Evolutionary conservation across 1,284 basidiomycete genomes (phyloP).

Genomic region (Ceratobasidium sp.): DNA sequence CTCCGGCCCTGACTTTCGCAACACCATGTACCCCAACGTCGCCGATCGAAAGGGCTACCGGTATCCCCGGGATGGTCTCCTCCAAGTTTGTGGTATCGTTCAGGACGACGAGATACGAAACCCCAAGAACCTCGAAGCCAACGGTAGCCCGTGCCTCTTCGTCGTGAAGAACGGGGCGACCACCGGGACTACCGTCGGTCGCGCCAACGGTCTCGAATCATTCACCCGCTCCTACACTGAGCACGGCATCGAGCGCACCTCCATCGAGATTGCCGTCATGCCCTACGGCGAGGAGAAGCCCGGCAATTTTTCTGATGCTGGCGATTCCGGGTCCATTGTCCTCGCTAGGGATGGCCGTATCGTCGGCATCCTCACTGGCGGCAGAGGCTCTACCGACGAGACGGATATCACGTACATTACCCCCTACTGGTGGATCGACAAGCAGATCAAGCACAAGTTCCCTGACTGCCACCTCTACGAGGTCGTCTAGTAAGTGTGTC

Average conservation of each 20-base stretch:
- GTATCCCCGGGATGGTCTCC: constrained; percentile 51
- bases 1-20: constrained; percentile 48
- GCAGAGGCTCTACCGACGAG: constrained; percentile 18
- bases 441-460: constrained; percentile 46
- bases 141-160: constrained; percentile 50
- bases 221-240: constrained; percentile 38
- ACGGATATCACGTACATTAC: constrained; percentile 42
- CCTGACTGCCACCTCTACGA: constrained; percentile 45
- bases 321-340: constrained; percentile 43
- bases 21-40: constrained; percentile 52
- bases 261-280: constrained; percentile 31
- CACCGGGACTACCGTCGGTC: constrained; percentile 52
- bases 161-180: constrained; percentile 54
- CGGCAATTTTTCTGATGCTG: constrained; percentile 22
- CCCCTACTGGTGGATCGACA: constrained; percentile 37
- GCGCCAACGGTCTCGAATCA: constrained; percentile 44
- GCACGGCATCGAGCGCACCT: constrained; percentile 24
- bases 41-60: constrained; percentile 46
- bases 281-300: not conserved
- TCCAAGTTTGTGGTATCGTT: constrained; percentile 50
- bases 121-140: constrained; percentile 50
- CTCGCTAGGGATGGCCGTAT: constrained; percentile 18
- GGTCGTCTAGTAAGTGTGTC: no score
- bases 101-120: constrained; percentile 51
- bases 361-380: constrained; percentile 43